A percentile compares a stretch with the other conserved stretches of the same genome.
Conservation (phyloP, 768 basidiomycete genomes). For the Guyanaporus albipodus region DNA sequence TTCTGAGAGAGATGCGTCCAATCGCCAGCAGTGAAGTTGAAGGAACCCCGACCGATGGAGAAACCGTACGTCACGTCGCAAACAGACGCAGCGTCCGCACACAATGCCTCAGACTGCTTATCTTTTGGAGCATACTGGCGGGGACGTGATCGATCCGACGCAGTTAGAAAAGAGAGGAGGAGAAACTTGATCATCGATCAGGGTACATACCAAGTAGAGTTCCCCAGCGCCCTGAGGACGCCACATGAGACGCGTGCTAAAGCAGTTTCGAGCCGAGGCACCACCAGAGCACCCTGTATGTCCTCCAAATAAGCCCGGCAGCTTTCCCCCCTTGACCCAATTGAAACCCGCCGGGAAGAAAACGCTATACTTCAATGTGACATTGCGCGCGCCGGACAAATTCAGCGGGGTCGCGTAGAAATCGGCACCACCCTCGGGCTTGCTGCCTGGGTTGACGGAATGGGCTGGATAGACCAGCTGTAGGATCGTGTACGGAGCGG, state of each 20-base stretch:
- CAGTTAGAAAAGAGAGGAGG: not conserved
- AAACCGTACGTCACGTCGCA: conserved; percentile 69
- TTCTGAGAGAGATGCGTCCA: conserved; percentile 77
- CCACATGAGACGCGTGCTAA: conserved; percentile 88
- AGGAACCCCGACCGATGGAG: conserved; percentile 71
- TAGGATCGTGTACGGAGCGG: conserved; percentile 41
- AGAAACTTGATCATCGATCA: too few species aligned
- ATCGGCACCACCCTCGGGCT: conserved; percentile 67
- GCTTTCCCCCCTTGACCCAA: conserved; percentile 79
- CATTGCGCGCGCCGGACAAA: conserved; percentile 45
- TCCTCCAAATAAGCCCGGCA: conserved; percentile 79
- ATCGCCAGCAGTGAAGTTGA: conserved; percentile 52
- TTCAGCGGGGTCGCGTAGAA: conserved; percentile 55
- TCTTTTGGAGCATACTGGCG: conserved; percentile 71
- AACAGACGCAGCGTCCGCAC: conserved; percentile 52
- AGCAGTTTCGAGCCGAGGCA: conserved; percentile 65
- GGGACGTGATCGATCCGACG: not conserved
- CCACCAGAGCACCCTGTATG: conserved; percentile 70
- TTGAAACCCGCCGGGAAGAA: conserved; percentile 74
- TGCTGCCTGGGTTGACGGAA: conserved; percentile 63
- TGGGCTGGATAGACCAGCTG: conserved; percentile 65
- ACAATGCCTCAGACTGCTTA: conserved; percentile 58
- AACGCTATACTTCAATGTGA: conserved; percentile 64
- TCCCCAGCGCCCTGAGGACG: conserved; percentile 64
- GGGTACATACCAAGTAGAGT: conserved; percentile 58